These are phyloP conservation scores for Mycena alexandri DNA, from an alignment of 768 basidiomycete genomes.

Conservation along the genomic window DNA sequence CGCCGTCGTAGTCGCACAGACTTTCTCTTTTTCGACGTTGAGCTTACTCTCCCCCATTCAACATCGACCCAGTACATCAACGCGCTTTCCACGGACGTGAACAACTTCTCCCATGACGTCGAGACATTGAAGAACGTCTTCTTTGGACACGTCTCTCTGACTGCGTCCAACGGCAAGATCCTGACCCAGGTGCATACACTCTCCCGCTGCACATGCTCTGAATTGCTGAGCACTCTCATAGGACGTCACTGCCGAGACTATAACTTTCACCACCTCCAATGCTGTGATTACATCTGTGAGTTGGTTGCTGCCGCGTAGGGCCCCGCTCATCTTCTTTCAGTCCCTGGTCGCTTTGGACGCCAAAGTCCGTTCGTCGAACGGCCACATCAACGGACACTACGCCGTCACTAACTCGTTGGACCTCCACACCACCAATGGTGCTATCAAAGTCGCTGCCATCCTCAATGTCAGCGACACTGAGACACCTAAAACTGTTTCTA, in stretches of 20 bases:
- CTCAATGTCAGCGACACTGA: slow-evolving; percentile 46
- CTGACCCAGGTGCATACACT: slow-evolving; percentile 45
- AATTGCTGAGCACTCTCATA: slow-evolving; percentile 19
- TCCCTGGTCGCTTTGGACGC: slow-evolving; percentile 46
- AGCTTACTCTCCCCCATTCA: slow-evolving; percentile 52
- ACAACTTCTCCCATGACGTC: slow-evolving; percentile 54
- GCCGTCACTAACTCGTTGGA: slow-evolving; percentile 51
- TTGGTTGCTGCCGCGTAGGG: neutral
- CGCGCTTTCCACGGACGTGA: slow-evolving; percentile 57
- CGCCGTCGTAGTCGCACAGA: slow-evolving; percentile 21
- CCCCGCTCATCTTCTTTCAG: slow-evolving; percentile 38
- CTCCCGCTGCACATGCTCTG: slow-evolving; percentile 11
- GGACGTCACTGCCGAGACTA: slow-evolving; percentile 39
- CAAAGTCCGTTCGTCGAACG: slow-evolving; percentile 49
- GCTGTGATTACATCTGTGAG: slow-evolving; percentile 20
- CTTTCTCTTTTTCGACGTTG: slow-evolving; percentile 50
- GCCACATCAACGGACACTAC: slow-evolving; percentile 58
- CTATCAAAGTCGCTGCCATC: slow-evolving; percentile 54
- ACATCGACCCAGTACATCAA: slow-evolving; percentile 49
- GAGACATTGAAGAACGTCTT: slow-evolving; percentile 48
- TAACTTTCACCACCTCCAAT: slow-evolving; percentile 44
- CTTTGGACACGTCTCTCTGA: slow-evolving; percentile 49
- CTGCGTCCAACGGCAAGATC: slow-evolving; percentile 52
- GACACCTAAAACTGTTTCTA: slow-evolving; percentile 44
- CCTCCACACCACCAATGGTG: slow-evolving; percentile 57